These are phyloP conservation scores for Boletus sp. DNA, from an alignment of 1,284 basidiomycete species.

Conservation along the genomic window DNA sequence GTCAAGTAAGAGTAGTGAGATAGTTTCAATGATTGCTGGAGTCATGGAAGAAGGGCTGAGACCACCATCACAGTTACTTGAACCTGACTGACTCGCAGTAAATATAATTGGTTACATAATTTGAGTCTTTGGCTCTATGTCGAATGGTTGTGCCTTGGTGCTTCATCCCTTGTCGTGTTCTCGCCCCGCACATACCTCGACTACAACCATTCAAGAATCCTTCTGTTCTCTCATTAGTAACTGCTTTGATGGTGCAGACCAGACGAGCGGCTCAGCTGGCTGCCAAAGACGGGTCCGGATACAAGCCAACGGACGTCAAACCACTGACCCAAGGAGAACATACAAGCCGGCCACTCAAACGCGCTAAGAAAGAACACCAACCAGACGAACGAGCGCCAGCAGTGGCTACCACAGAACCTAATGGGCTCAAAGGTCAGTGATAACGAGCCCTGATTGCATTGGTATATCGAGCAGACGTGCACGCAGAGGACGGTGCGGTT, in stretches of 20 bases:
- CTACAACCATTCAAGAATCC: not conserved
- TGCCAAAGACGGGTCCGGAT: not conserved
- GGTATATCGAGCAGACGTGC: not conserved
- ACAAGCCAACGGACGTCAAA: not conserved
- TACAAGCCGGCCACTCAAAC: slow-evolving; percentile 14
- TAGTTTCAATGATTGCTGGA: too few relatives aligned
- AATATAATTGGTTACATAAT: too few relatives aligned
- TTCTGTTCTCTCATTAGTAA: not conserved
- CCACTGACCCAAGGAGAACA: not conserved
- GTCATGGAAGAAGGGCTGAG: too few relatives aligned
- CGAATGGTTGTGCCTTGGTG: not conserved
- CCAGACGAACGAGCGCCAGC: not conserved
- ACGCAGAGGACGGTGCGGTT: not conserved
- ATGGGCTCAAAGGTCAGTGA: slow-evolving; percentile 12
- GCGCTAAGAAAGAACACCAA: slow-evolving; percentile 4
- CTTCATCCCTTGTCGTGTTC: not conserved
- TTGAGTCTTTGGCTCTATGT: too few relatives aligned
- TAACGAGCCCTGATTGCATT: not conserved
- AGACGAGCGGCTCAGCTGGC: slow-evolving; percentile 10
- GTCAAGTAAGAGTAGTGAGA: too few relatives aligned
- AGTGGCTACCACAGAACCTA: not conserved
- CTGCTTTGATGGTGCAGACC: slow-evolving; percentile 17
- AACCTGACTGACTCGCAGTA: too few relatives aligned
- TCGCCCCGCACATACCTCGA: not conserved
- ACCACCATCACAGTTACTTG: too few relatives aligned